Conservation (phyloP, 2,329 filamentous ascomycete genomes). For the Ophiosphaerella herpotricha region DNA sequence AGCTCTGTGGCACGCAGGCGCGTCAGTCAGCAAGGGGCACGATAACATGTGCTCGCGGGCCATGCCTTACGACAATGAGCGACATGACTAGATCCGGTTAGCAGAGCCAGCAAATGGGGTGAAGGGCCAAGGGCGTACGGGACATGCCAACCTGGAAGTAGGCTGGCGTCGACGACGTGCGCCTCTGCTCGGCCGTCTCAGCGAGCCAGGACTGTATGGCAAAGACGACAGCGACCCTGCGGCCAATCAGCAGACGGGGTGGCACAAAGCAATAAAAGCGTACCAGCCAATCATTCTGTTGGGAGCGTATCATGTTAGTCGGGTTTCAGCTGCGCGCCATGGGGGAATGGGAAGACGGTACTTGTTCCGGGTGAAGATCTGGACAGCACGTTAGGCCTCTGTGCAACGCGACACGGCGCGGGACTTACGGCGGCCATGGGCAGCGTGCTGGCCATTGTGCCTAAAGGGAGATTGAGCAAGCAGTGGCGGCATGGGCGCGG, state of each 20-base stretch:
- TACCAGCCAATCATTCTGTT: conserved; percentile 68
- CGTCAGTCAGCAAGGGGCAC: conserved; percentile 10
- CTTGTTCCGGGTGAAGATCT: conserved; percentile 91
- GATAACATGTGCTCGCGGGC: not conserved
- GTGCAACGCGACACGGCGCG: conserved; percentile 20
- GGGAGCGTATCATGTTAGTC: conserved; percentile 24
- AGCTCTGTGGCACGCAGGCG: conserved; percentile 46
- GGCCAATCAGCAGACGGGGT: conserved; percentile 16
- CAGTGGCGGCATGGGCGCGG: not conserved
- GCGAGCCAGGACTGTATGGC: conserved; percentile 77
- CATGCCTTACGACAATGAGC: conserved; percentile 49
- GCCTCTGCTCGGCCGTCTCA: conserved; percentile 70
- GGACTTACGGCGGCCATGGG: conserved; percentile 82
- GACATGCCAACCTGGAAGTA: conserved; percentile 81
- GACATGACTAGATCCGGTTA: conserved; percentile 47
- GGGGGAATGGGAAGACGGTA: conserved; percentile 48
- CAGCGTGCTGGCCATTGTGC: conserved; percentile 74
- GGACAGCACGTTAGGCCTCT: conserved; percentile 34
- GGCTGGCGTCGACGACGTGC: conserved; percentile 69
- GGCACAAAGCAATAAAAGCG: conserved; percentile 21
- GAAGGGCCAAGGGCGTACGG: conserved; percentile 56
- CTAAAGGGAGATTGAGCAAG: conserved; percentile 38
- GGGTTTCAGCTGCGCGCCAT: conserved; percentile 10
- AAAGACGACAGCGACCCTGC: conserved; percentile 73
- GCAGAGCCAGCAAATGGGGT: not conserved